A percentile compares a stretch with the other conserved stretches of the same genome.
Evolutionary conservation across 306 rosid species (phyloP).

Genomic region (Vachellia collinsii): DNA sequence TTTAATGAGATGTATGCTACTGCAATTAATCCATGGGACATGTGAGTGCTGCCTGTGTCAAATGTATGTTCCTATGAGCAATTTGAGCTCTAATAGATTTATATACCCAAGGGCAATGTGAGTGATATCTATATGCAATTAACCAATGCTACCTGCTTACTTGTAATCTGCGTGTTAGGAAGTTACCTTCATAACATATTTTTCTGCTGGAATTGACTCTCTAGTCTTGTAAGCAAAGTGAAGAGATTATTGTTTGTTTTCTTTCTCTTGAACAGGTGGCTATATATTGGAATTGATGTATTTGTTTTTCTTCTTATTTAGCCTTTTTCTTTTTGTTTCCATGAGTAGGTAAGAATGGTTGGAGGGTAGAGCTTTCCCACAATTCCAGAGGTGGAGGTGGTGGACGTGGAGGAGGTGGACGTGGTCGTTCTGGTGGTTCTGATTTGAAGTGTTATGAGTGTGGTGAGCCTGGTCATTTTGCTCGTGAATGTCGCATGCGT

Average conservation of each 20-base stretch:
- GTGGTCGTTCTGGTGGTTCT: slow-evolving; percentile 94
- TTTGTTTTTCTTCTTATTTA: not conserved
- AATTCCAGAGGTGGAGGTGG: slow-evolving; percentile 83
- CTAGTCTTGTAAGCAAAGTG: not conserved
- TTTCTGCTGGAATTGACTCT: not conserved
- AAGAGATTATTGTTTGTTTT: not conserved
- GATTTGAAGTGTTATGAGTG: slow-evolving; percentile 98
- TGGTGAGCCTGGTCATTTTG: slow-evolving; percentile 99
- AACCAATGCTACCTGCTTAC: not conserved
- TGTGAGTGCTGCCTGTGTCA: slow-evolving; percentile 54
- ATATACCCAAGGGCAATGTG: slow-evolving; percentile 24
- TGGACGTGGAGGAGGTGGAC: slow-evolving; percentile 60
- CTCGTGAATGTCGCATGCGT: slow-evolving; percentile 92
- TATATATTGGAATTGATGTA: not conserved
- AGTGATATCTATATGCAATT: not conserved
- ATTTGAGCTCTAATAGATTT: slow-evolving; percentile 42
- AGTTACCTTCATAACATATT: not conserved
- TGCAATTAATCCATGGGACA: slow-evolving; percentile 43
- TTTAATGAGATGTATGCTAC: slow-evolving; percentile 52
- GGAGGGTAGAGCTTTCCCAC: slow-evolving; percentile 99
- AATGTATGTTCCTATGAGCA: slow-evolving; percentile 44
- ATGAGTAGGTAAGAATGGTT: slow-evolving; percentile 88
- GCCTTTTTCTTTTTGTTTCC: slow-evolving; percentile 7
- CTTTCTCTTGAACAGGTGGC: not conserved
- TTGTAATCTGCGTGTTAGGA: not conserved